A percentile compares a stretch with the other conserved stretches of the same genome.
Evolutionary conservation across 768 basidiomycete genomes (phyloP).

Genomic region (Mycena floridula): DNA sequence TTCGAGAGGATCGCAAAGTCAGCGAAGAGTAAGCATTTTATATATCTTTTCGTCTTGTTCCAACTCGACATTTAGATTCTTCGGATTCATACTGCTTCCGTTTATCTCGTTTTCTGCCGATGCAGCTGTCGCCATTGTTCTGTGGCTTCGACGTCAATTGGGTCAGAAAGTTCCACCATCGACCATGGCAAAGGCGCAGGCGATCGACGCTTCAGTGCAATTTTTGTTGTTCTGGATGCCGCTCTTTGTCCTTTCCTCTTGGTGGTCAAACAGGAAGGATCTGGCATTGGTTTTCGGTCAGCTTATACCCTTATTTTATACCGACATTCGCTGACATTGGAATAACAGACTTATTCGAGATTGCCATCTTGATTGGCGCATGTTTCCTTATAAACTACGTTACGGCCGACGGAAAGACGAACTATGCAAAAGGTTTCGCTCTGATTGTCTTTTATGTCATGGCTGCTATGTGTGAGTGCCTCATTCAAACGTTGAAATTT

Average conservation of each 20-base stretch:
- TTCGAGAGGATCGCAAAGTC: slow-evolving; percentile 37
- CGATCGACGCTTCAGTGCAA: slow-evolving; percentile 76
- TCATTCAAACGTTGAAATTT: too few species aligned
- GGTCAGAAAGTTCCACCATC: slow-evolving; percentile 37
- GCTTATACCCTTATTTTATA: slow-evolving; percentile 8
- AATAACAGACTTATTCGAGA: slow-evolving; percentile 66
- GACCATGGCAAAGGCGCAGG: slow-evolving; percentile 58
- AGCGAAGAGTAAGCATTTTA: slow-evolving; percentile 41
- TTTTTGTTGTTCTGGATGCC: slow-evolving; percentile 80
- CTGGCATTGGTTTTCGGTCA: slow-evolving; percentile 64
- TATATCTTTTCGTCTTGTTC: neutral
- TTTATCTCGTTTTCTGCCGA: slow-evolving; percentile 71
- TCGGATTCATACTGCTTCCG: slow-evolving; percentile 67
- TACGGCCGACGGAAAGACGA: slow-evolving; percentile 73
- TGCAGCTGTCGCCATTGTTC: slow-evolving; percentile 50
- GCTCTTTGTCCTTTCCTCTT: slow-evolving; percentile 58
- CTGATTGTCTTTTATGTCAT: slow-evolving; percentile 65
- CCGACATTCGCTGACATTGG: too few species aligned
- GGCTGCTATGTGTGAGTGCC: slow-evolving; percentile 31
- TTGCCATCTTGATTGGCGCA: slow-evolving; percentile 56
- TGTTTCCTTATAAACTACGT: slow-evolving; percentile 79
- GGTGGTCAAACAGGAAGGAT: slow-evolving; percentile 60
- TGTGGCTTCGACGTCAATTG: slow-evolving; percentile 32
- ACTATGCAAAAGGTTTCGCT: slow-evolving; percentile 68
- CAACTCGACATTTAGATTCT: too few species aligned